Evolutionary conservation across 2,329 filamentous ascomycete species (phyloP).

Genomic region (Fusarium falciforme): DNA sequence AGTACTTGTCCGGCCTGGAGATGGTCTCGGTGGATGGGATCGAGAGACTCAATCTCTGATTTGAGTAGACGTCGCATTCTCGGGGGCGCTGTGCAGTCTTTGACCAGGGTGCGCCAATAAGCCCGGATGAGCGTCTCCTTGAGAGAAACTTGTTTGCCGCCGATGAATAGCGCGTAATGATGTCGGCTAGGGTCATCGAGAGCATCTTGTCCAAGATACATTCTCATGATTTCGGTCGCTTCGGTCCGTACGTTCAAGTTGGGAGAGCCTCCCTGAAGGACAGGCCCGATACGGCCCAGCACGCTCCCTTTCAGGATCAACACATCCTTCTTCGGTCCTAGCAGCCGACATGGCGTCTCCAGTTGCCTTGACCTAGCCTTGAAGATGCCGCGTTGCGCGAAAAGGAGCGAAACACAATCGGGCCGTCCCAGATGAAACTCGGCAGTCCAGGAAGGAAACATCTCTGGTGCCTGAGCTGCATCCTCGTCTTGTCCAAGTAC

Average conservation of each 20-base stretch:
- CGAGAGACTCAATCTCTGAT: neutral
- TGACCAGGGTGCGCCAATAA: conserved; percentile 16
- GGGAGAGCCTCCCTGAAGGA: neutral
- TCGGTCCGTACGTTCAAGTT: neutral
- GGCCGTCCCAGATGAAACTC: neutral
- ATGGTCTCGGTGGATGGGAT: neutral
- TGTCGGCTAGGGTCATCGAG: neutral
- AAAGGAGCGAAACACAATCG: neutral
- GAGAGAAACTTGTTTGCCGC: neutral
- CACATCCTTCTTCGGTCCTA: neutral
- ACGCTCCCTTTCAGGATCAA: neutral
- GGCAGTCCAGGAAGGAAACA: conserved; percentile 11
- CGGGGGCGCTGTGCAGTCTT: conserved; percentile 8
- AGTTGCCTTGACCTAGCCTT: neutral
- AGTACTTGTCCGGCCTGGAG: neutral
- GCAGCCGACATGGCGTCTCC: neutral
- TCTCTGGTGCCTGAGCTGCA: neutral
- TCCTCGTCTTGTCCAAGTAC: neutral
- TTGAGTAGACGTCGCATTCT: conserved; percentile 12
- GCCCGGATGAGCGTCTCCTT: conserved; percentile 3
- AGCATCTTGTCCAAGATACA: neutral
- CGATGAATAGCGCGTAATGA: neutral
- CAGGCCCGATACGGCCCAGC: neutral
- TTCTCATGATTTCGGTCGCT: neutral
- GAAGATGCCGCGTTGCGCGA: conserved; percentile 21